Base-by-base conservation (phyloP, 192 early-diverging fungal genomes). In the Lunasporangiospora selenospora region DNA sequence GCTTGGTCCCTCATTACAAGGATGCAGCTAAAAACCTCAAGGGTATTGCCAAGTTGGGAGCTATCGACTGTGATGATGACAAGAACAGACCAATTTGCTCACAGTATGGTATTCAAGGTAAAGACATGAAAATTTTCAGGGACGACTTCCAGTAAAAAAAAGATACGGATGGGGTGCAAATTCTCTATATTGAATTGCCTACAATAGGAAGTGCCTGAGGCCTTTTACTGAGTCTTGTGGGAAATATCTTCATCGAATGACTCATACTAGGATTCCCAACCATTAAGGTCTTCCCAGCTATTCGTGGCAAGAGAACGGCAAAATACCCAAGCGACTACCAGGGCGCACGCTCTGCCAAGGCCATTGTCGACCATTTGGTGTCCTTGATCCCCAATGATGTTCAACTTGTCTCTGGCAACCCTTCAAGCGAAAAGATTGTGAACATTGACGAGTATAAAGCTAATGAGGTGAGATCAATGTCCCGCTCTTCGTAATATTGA, bases 31-130 rank as follows among this genome's bases (percentile, higher is more conserved):
- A 78, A 24, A 94, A 93, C 62, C 62, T 96, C 24, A 85, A 88
- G 33, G 94, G 94, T 18, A 75, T 96, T 7, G 95, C 86, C 12
- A 92, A 90, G 75, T 83, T 97, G 52, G 93, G 83, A n/a, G 92
- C 94, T 8, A 79, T 99, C 21, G 84, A 99, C 73, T 99, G 97
- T 76, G 95, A 99, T 71, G 85, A 88, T 30, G 86, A 93, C 42
- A 58, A 49, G 30, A 93, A 97, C 80, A 83, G 83, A 43, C 80
- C 76, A 2, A 62, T 96, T 6, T 99, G 97, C 65, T 81, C 80
- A 5, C 81, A 88, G 31, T 95, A 89, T 65, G 83, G 83, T 32
- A 85, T 99, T 32, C 77, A 95, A 83, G 94, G 92, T 88, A 75
- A 32, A 45, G 26, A 37, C 6, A n/a, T 18, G 21, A 53, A 18